Base-by-base conservation (phyloP, 2,329 filamentous ascomycete genomes). In the Aspergillus brasiliensis region DNA sequence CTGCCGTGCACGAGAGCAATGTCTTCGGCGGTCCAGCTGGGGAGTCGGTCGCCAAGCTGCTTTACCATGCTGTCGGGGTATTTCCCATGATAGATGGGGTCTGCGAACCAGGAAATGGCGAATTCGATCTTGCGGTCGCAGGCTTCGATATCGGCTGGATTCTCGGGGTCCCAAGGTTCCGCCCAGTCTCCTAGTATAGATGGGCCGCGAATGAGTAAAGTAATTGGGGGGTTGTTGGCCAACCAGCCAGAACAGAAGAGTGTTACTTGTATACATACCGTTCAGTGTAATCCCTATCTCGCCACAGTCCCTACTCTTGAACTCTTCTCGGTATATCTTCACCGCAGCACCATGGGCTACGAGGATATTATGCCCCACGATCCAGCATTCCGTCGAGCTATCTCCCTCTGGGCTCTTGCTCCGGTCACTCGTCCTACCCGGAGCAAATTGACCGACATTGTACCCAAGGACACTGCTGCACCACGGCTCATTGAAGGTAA, bases 401-500 rank as follows among this genome's bases (percentile, higher is more conserved):
- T 95, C 90, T 25, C 91, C 91, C 47, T 87, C 84, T 2, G 85
- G 70, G 53, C 84, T 91, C 82, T 88, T 91, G 61, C 73, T 83
- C 63, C 91, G 86, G 77, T 95, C 88, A 67, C 89, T 92, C 6
- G 88, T 91, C 71, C 86, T 88, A n/a, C 92, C 92, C 0, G 92
- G 92, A 10, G 92, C 92, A 72, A 93, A 92, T 63, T 86, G 80
- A 27, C 92, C 92, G 44, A 84, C 86, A 71, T 84, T 90, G 78
- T 94, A 95, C 37, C 91, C 91, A 44, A 95, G 83, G 62, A 95
- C 88, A 55, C 89, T 86, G 64, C 87, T 91, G 78, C 91, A 96
- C 87, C 90, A 95, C 3, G 92, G 92, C 80, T 96, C 91, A 75
- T 95, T 95, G 80, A 94, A 92, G 25, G 91, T 95, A 75, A 93